phyloP scores from a whole-genome alignment of 768 basidiomycete species.

The Strobilomyces echinocephalus region DNA sequence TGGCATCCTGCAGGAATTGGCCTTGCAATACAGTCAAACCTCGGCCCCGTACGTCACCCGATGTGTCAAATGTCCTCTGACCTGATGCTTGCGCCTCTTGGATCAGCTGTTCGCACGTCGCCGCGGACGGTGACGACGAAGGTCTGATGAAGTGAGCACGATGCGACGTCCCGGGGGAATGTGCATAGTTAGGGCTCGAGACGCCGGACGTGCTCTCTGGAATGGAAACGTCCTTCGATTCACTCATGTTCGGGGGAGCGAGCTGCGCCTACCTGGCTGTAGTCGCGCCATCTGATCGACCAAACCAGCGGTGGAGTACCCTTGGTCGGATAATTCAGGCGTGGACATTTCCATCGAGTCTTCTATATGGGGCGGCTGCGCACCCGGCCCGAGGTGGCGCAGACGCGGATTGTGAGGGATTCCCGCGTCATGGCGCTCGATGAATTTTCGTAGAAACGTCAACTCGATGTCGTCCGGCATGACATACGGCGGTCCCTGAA shows the following conservation, averaged over 20 bases:
- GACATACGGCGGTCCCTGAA: slow-evolving; percentile 74
- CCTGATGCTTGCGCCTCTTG: slow-evolving; percentile 59
- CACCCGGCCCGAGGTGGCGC: slow-evolving; percentile 43
- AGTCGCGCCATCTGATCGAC: slow-evolving; percentile 34
- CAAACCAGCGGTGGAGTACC: slow-evolving; percentile 26
- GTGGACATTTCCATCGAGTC: slow-evolving; percentile 33
- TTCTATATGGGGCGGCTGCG: slow-evolving; percentile 31
- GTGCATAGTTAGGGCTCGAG: slow-evolving; percentile 30
- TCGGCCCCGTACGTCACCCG: not conserved
- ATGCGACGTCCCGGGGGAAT: slow-evolving; percentile 28
- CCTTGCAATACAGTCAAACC: slow-evolving; percentile 34
- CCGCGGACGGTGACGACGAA: slow-evolving; percentile 49
- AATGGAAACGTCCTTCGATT: slow-evolving; percentile 1
- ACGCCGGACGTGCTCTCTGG: slow-evolving; percentile 27
- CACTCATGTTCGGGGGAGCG: not conserved
- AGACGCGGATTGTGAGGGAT: slow-evolving; percentile 79
- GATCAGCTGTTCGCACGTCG: slow-evolving; percentile 47
- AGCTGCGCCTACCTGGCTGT: slow-evolving; percentile 28
- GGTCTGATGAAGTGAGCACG: slow-evolving; percentile 38
- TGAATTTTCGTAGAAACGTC: slow-evolving; percentile 74
- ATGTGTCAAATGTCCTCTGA: slow-evolving; percentile 31
- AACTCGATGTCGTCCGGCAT: slow-evolving; percentile 80
- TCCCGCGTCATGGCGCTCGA: slow-evolving; percentile 71
- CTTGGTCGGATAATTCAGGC: slow-evolving; percentile 32
- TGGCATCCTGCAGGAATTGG: slow-evolving; percentile 59